Conservation (phyloP, 495 filamentous ascomycete genomes). For the Amphirosellinia nigrospora region DNA sequence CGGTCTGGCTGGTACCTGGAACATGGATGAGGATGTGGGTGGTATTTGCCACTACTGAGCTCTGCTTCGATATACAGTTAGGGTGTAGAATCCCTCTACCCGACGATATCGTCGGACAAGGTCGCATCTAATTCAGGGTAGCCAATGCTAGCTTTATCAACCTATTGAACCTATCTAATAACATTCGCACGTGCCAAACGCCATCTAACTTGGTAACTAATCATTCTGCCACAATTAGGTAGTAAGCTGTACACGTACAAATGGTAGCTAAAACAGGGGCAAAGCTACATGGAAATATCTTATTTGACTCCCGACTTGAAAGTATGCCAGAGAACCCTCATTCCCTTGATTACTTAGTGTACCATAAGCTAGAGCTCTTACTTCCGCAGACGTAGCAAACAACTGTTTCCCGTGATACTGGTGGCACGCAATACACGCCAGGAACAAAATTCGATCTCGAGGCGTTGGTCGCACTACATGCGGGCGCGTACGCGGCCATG, state of each 20-base stretch:
- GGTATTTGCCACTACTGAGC: conserved; percentile 60
- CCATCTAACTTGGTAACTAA: background rate
- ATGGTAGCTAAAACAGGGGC: too few relatives aligned
- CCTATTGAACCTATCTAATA: background rate
- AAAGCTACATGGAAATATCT: too few relatives aligned
- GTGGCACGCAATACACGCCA: background rate
- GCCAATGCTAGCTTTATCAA: background rate
- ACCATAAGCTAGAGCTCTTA: background rate
- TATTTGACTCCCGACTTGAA: background rate
- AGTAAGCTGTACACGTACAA: background rate
- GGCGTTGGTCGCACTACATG: background rate
- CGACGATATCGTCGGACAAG: background rate
- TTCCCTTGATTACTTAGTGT: background rate
- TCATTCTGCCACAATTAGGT: background rate
- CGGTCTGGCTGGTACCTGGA: conserved; percentile 86
- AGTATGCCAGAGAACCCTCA: background rate
- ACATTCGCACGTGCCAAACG: background rate
- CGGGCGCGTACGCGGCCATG: background rate
- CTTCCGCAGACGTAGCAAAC: background rate
- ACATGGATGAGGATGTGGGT: conserved; percentile 73
- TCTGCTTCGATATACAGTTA: background rate
- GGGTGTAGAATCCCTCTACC: background rate
- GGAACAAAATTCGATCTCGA: background rate
- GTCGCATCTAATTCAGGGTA: background rate
- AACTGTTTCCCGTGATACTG: background rate